Conservation (phyloP, 2,329 filamentous ascomycete genomes). For the Sarocladium brachiariae region DNA sequence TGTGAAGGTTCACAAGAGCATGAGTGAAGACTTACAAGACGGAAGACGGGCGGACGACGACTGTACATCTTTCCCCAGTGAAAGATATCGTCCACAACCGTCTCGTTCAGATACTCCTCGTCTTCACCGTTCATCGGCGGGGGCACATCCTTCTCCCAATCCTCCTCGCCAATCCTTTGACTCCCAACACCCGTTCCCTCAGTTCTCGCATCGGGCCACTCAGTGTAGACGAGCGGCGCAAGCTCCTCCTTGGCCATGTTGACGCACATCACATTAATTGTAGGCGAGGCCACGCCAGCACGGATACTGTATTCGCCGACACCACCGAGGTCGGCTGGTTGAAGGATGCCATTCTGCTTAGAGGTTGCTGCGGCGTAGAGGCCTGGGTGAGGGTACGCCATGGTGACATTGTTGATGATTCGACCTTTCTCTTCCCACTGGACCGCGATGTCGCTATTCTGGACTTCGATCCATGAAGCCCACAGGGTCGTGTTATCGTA, state of each 20-base stretch:
- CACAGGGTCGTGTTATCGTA: conserved; percentile 67
- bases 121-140: conserved; percentile 16
- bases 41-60: conserved; percentile 47
- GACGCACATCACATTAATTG: conserved; percentile 66
- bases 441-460: conserved; percentile 43
- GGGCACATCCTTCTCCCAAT: conserved; percentile 35
- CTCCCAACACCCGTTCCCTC: conserved; percentile 25
- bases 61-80: conserved; percentile 50
- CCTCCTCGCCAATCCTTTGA: conserved; percentile 25
- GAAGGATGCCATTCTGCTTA: conserved; percentile 57
- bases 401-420: conserved; percentile 67
- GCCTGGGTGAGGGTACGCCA: conserved; percentile 69
- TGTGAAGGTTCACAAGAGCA: conserved; percentile 27
- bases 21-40: conserved; percentile 32
- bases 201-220: conserved; percentile 44
- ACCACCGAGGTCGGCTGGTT: conserved; percentile 58
- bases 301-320: conserved; percentile 61
- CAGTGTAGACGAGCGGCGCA: conserved; percentile 54
- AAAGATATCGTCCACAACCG: conserved; percentile 63
- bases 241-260: conserved; percentile 56
- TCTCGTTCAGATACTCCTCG: conserved; percentile 43
- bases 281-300: conserved; percentile 64
- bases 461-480: conserved; percentile 60
- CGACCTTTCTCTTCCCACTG: conserved; percentile 43
- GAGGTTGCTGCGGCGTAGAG: conserved; percentile 59